phyloP scores from a whole-genome alignment of 139 green algal species.

The Astrephomene gubernaculifera region DNA sequence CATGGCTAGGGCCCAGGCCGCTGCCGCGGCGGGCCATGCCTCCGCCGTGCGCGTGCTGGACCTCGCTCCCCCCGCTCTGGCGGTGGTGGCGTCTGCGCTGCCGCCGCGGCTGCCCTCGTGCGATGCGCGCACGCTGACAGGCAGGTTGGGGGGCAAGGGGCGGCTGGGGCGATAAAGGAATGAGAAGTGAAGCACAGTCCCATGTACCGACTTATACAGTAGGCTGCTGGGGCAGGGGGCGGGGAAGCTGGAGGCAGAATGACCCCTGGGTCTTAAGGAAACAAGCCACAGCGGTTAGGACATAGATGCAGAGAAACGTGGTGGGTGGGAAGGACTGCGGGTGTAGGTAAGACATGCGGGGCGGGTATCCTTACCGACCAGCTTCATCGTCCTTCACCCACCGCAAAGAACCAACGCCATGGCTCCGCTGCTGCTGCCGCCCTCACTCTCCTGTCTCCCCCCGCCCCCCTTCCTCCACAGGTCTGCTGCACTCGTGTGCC shows the following conservation, averaged over 20 bases:
- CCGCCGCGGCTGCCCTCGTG: not conserved
- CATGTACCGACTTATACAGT: too few species aligned
- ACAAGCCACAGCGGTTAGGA: too few species aligned
- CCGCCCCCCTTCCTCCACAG: not conserved
- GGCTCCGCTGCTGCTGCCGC: too few species aligned
- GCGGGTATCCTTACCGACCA: not conserved
- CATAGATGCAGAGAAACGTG: too few species aligned
- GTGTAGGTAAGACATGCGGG: not conserved
- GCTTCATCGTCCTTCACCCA: too few species aligned
- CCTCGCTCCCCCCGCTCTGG: not conserved
- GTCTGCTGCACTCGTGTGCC: constrained; percentile 8
- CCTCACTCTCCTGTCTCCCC: too few species aligned
- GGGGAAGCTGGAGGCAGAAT: too few species aligned
- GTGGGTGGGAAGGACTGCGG: not conserved
- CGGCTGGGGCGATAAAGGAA: not conserved
- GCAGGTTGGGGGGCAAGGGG: not conserved
- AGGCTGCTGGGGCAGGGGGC: too few species aligned
- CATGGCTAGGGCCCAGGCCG: not conserved
- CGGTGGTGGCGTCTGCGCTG: not conserved
- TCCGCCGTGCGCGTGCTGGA: not conserved
- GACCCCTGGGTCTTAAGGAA: too few species aligned
- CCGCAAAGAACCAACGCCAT: too few species aligned
- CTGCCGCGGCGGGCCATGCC: not conserved
- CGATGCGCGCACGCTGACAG: constrained; percentile 1
- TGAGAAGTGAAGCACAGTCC: too few species aligned